Base-by-base conservation (phyloP, 805 yeast genomes). In the Schizosaccharomyces osmophilus region DNA sequence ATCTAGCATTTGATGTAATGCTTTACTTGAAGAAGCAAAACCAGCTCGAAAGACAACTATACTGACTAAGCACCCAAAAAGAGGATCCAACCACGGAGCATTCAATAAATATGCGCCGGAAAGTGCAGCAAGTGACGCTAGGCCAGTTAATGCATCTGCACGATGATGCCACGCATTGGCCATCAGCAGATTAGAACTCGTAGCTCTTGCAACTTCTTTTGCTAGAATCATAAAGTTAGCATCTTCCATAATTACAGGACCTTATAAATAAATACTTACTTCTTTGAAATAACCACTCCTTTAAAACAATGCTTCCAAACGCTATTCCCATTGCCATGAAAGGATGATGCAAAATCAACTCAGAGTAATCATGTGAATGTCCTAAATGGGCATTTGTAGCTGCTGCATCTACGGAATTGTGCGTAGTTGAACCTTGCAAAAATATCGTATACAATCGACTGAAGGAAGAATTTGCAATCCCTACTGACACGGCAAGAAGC, bases 91-190 rank as follows among this genome's bases (percentile, higher is more conserved):
- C 82, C 96, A 87, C 55, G 82, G 41, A 48, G 87, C 78, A 64
- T 82, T 79, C 64, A 88, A 79, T 63, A 87, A 75, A 66, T 85
- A 83, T 42, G 96, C 95, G 1, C 89, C 82, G 0, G 94, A 79
- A 61, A 93, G 93, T 0, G 97, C 88, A 3, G 82, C 78, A 24
- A 90, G 77, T 0, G 97, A 97, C 6, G 90, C 97, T 26, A 84
- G 76, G 0, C 97, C 87, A 0, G 97, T 94, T 66, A 93, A 71
- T 0, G 95, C 84, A 69, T 93, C 98, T 11, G 90, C 93, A 64
- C 98, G 78, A 69, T 93, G 98, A 71, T 93, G 98, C 97, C 98
- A 93, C 2, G 98, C 98, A 69, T 93, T 93, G 3, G 98, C 98
- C 60, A 87, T 82, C 59, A 93, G 76, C 3, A 93, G 97, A 64